phyloP scores from a whole-genome alignment of 1,139 yeast species.

The Zygosaccharomyces pseudobailii region DNA sequence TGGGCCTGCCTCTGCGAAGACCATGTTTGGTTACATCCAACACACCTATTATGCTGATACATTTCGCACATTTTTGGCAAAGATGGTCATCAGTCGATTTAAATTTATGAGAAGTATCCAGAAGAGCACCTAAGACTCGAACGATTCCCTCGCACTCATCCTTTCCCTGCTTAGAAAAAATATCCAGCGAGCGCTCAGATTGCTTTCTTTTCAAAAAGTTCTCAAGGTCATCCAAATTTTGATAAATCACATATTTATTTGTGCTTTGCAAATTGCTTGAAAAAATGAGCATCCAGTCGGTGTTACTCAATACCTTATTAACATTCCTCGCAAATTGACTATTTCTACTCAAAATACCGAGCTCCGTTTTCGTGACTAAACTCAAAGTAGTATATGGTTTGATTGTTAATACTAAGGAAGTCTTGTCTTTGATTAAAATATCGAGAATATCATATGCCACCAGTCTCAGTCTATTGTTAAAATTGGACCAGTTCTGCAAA shows the following conservation, averaged over 20 bases:
- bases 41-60: constrained; percentile 74
- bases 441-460: constrained; percentile 65
- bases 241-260: constrained; percentile 72
- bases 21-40: constrained; percentile 63
- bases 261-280: constrained; percentile 32
- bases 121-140: constrained; percentile 48
- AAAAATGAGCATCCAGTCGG: constrained; percentile 29
- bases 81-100: constrained; percentile 46
- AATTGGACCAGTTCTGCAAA: constrained; percentile 58
- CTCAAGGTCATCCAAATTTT: constrained; percentile 66
- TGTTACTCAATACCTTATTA: constrained; percentile 19
- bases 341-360: constrained; percentile 35
- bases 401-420: constrained; percentile 39
- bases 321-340: constrained; percentile 39
- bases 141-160: constrained; percentile 18
- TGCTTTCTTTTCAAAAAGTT: constrained; percentile 42
- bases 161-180: constrained; percentile 13
- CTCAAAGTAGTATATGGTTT: constrained; percentile 33
- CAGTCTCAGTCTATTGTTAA: constrained; percentile 45
- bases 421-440: constrained; percentile 60
- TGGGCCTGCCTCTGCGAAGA: constrained; percentile 42
- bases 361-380: constrained; percentile 22
- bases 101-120: constrained; percentile 59
- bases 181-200: constrained; percentile 17
- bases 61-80: constrained; percentile 57